Base-by-base conservation (phyloP, 129 eudicot species). In the Arctium minus region DNA sequence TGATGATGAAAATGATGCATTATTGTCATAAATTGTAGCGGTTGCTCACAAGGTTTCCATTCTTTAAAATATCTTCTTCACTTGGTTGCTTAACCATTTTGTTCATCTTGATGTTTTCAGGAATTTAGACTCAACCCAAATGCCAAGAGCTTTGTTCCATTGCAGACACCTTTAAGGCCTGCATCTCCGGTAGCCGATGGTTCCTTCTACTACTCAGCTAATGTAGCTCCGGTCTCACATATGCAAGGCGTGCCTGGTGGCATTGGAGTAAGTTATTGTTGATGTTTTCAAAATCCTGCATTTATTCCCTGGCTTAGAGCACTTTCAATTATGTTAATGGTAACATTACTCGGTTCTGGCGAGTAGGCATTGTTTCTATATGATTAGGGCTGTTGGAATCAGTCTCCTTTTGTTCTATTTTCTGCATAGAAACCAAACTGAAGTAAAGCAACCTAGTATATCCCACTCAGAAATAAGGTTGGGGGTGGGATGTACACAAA, bases 101-200 rank as follows among this genome's bases (percentile, higher is more conserved):
- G 11, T 72, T 73, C 17, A 0, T 40, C 11, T 65, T 18, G 2
- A 33, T 33, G 37, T 40, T 78, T 70, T 73, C 92, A 95, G 99
- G 97, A 93, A 81, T 95, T 92, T 44, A 95, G 86, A 81, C 85
- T 95, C 36, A 95, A 95, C 82, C 97, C 99, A 42, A 92, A 92
- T 74, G 99, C 99, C 10, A 91, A 95, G 88, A 92, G 97, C 75
- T 95, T 88, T 64, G 79, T 87, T 38, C 97, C 99, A 18, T 84
- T 88, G 31, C 94, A 86, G 82, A 40, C 92, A 33, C 89, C 97
- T 80, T 4, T 89, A 83, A 90, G 97, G 88, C 94, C 99, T 4
- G 81, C 93, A 67, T 89, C 99, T 80, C 97, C 97, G 6, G 94
- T 79, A 36, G 48, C 97, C 62, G 97, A 93, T 86, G 68, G 86